Base-by-base conservation (phyloP, 371 early-diverging fungal species). In the Entomophthora muscae region DNA sequence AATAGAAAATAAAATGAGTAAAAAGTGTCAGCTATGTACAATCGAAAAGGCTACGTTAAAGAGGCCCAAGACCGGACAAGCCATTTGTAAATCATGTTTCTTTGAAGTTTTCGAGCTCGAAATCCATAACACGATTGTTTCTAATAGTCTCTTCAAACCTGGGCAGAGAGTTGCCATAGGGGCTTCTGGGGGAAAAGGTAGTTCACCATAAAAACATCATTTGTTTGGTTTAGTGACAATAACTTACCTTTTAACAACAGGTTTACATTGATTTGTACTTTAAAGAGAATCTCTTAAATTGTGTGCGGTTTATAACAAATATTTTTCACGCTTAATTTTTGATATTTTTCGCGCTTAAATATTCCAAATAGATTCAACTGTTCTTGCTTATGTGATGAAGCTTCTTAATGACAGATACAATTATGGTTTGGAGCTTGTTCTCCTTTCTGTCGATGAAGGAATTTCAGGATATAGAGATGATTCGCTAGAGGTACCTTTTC, bases 381-480 rank as follows among this genome's bases (percentile, higher is more conserved):
- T 99, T 23, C 78, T 99, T 17, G 99, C 99, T 1, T 85, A 98
- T 75, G 88, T 99, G 13, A 75, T 99, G 80, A 94, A 93, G 71
- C 71, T 83, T 23, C 78, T 99, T 64, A 99, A 99, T 73, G 90
- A 94, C 64, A 83, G 92, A 51, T 84, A 99, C 76, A 75, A 86
- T 63, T 99, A 99, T 72, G 94, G 94, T 0, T 73, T 98, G 12
- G 89, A 97, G 58, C 73, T 99, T 51, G 89, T 83, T 53, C 75
- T 99, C 29, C 75, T 99, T 12, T 94, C 96, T 23, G 86, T 99
- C n/a, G 99, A 99, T 77, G 99, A 99, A 78, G 99, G 99, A 28
- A 99, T 99, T 66, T 83, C 90, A 7, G 99, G 99, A 33, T 99
- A 99, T 73, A 79, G 99, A 68, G 99, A 99, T 75, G 94, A 98